A percentile compares a stretch with the other conserved stretches of the same genome.
phyloP scores from a whole-genome alignment of 371 early-diverging fungal species.

The Mortierella sp. region DNA sequence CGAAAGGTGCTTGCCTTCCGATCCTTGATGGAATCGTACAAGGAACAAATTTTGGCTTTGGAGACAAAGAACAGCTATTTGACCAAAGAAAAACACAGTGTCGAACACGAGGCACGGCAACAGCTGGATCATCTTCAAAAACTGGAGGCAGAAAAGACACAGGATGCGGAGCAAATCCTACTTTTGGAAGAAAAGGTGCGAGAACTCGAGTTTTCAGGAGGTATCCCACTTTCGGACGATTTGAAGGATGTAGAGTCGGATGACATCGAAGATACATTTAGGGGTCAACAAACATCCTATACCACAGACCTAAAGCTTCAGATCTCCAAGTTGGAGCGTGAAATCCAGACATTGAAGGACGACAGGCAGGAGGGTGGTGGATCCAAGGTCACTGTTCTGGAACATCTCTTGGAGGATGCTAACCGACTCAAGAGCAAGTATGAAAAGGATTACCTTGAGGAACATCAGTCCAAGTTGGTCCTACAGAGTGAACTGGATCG shows the following conservation, averaged over 20 bases:
- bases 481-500: conserved; percentile 81
- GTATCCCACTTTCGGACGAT: conserved; percentile 45
- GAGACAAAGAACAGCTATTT: conserved; percentile 78
- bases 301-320: conserved; percentile 64
- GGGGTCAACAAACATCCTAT: conserved; percentile 37
- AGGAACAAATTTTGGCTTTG: conserved; percentile 79
- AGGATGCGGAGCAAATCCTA: conserved; percentile 81
- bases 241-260: conserved; percentile 48
- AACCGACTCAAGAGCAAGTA: conserved; percentile 75
- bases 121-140: conserved; percentile 69
- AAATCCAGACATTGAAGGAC: conserved; percentile 70
- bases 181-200: conserved; percentile 82
- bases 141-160: conserved; percentile 70
- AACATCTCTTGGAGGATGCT: conserved; percentile 79
- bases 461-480: conserved; percentile 73
- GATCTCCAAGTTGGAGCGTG: conserved; percentile 80
- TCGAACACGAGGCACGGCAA: conserved; percentile 77
- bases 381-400: conserved; percentile 66
- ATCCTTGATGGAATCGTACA: conserved; percentile 86
- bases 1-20: conserved; percentile 81
- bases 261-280: conserved; percentile 30
- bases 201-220: conserved; percentile 82
- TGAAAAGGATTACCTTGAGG: conserved; percentile 78
- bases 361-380: conserved; percentile 61
- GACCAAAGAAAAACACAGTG: conserved; percentile 75